A percentile compares a stretch with the other conserved stretches of the same genome.
These are phyloP conservation scores for Pyricularia pennisetigena DNA, from an alignment of 2,329 filamentous ascomycete species.

Conservation along the genomic window DNA sequence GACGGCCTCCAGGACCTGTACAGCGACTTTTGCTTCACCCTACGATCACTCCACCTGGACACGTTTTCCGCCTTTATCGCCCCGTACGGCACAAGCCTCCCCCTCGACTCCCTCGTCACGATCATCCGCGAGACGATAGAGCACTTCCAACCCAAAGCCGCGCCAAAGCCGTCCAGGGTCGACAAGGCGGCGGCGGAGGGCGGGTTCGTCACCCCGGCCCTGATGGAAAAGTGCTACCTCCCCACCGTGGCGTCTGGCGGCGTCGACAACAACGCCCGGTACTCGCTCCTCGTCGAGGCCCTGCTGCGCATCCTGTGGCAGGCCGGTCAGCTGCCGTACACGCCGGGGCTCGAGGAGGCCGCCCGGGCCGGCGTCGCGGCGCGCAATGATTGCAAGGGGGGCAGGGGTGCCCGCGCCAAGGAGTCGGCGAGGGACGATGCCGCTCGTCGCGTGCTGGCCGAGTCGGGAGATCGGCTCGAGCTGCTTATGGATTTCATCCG, in stretches of 20 bases:
- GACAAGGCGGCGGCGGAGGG: conserved; percentile 25
- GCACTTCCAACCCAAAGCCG: conserved; percentile 30
- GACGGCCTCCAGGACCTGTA: not conserved
- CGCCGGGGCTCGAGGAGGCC: conserved; percentile 24
- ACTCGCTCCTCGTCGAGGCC: conserved; percentile 59
- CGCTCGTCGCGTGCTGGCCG: conserved; percentile 31
- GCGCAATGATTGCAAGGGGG: conserved; percentile 21
- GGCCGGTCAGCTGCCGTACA: conserved; percentile 23
- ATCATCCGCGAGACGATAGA: conserved; percentile 34
- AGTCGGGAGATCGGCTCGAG: conserved; percentile 33
- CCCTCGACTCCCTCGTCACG: conserved; percentile 19
- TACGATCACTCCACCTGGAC: conserved; percentile 48
- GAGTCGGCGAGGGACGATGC: conserved; percentile 18
- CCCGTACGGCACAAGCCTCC: conserved; percentile 26
- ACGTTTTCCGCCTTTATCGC: conserved; percentile 47
- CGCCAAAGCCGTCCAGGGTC: conserved; percentile 29
- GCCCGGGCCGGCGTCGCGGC: conserved; percentile 36
- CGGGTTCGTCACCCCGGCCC: conserved; percentile 29
- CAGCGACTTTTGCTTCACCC: conserved; percentile 12
- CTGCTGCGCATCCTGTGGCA: conserved; percentile 45
- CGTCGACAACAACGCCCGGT: conserved; percentile 60
- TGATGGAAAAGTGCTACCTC: conserved; percentile 51
- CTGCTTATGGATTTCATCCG: conserved; percentile 26
- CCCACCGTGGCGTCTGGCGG: conserved; percentile 53
- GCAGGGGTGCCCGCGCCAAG: conserved; percentile 32